Percentiles rank a stretch among this genome's conserved stretches.
Conservation (phyloP, 106 monocot genomes). For the Agapanthus africanus region DNA sequence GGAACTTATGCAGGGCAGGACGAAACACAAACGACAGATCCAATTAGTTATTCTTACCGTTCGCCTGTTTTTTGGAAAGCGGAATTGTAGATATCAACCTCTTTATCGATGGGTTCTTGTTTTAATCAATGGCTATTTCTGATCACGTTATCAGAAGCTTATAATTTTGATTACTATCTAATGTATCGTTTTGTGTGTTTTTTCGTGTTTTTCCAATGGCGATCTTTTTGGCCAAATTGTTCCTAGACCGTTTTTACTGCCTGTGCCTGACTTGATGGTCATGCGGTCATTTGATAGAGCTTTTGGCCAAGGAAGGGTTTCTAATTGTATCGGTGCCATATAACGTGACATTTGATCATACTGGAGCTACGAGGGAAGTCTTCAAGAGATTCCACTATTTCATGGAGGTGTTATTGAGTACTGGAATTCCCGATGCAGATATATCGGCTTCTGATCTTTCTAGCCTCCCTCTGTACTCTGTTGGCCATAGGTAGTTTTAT, state of each 20-base stretch:
- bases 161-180: not conserved
- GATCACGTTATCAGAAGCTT: too few relatives aligned
- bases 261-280: not conserved
- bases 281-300: constrained; percentile 68
- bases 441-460: constrained; percentile 33
- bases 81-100: too few relatives aligned
- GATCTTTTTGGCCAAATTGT: not conserved
- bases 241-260: not conserved
- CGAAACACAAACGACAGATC: too few relatives aligned
- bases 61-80: too few relatives aligned
- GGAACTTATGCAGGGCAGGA: too few relatives aligned
- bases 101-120: too few relatives aligned
- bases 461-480: constrained; percentile 70
- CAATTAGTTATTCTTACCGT: too few relatives aligned
- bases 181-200: too few relatives aligned
- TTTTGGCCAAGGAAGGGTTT: constrained; percentile 71
- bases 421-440: constrained; percentile 42
- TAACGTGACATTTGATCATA: constrained; percentile 83
- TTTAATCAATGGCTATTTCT: too few relatives aligned
- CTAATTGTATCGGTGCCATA: constrained; percentile 83
- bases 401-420: constrained; percentile 31
- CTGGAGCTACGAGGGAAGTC: constrained; percentile 53
- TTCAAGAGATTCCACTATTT: constrained; percentile 64
- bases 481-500: constrained; percentile 67
- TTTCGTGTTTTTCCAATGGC: too few relatives aligned